A percentile compares a stretch with the other conserved stretches of the same genome.
Evolutionary conservation across 768 basidiomycete genomes (phyloP).

Genomic region (Russula sp.): DNA sequence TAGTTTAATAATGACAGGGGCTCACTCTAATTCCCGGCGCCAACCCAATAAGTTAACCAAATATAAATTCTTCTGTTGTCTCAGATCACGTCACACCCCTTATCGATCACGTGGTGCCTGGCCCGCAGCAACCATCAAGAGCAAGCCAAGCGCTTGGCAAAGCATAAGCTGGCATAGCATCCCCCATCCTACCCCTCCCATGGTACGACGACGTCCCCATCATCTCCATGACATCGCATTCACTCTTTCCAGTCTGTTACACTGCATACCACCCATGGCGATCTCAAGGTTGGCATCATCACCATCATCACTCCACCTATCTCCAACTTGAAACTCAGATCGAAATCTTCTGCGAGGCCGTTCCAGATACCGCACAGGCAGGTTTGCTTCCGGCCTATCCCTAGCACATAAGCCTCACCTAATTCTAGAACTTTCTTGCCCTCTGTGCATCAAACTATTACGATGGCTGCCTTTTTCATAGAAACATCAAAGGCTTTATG

Average conservation of each 20-base stretch:
- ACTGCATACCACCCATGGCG: constrained; percentile 88
- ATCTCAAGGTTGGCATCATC: constrained; percentile 65
- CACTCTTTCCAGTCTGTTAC: constrained; percentile 69
- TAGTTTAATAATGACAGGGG: constrained; percentile 7
- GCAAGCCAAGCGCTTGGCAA: not conserved
- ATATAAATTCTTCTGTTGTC: too few species aligned
- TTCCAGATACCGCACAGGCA: constrained; percentile 92
- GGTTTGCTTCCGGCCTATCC: constrained; percentile 11
- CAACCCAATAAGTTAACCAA: not conserved
- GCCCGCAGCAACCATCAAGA: not conserved
- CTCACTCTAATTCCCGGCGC: not conserved
- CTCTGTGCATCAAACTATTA: constrained; percentile 87
- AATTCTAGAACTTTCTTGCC: constrained; percentile 82
- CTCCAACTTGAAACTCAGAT: constrained; percentile 44
- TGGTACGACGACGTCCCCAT: constrained; percentile 1
- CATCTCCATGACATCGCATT: not conserved
- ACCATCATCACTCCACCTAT: not conserved
- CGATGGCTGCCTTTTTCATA: constrained; percentile 79
- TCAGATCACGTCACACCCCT: not conserved
- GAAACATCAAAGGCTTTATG: constrained; percentile 97
- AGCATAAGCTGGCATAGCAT: too few species aligned
- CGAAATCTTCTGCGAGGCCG: constrained; percentile 95
- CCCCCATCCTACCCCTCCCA: not conserved
- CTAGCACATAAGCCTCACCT: not conserved
- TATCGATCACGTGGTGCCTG: too few species aligned